Evolutionary conservation across 768 basidiomycete genomes (phyloP), one percentile per base, ranked within the genome.

Genomic region (Paxillus involutus): DNA sequence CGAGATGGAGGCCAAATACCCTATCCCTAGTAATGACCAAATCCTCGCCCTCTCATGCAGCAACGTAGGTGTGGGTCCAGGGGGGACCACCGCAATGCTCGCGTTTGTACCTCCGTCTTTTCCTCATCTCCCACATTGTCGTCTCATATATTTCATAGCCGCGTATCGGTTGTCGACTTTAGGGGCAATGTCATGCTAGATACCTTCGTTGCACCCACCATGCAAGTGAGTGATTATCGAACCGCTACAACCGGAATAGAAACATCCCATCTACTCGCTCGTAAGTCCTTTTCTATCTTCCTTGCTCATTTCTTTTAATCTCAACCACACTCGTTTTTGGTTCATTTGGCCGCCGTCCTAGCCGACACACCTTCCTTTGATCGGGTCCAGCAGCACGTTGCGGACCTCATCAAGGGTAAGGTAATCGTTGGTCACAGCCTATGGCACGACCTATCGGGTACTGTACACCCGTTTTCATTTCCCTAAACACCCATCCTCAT

Each of bases 381-480:
- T 43, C 73, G 72, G n/a, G 81, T 91, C 30, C 91, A 92, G 63
- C 80, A 79, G 58, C 71, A 76, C 33, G 81, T 90, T 39, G 84
- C 87, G 1, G 80, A 77, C 50, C 69, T 85, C 56, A 80, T 92
- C 60, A 80, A 82, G 64, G 85, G 81, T 49, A 89, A 88, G 67
- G 75, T 88, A 37, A 68, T 91, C 45, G 81, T 93, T 26, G 90
- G 91, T 17, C 87, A 93, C 69, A 76, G 81, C 64, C 74, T 91
- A 14, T 93, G 89, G 89, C 81, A 85, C 58, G 90, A 92, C 63
- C 78, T 91, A 30, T 87, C 88, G 46, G 89, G 89, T 88, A 68
- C 48, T 53, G 58, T 59, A 42, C 51, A 60, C 37, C 47, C 57
- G 45, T 35, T 26, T 51, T 51, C 43, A 43, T 41, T 46, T 35